Evolutionary conservation across 2,329 filamentous ascomycete genomes (phyloP).

Genomic region (Boeremia lycopersici): DNA sequence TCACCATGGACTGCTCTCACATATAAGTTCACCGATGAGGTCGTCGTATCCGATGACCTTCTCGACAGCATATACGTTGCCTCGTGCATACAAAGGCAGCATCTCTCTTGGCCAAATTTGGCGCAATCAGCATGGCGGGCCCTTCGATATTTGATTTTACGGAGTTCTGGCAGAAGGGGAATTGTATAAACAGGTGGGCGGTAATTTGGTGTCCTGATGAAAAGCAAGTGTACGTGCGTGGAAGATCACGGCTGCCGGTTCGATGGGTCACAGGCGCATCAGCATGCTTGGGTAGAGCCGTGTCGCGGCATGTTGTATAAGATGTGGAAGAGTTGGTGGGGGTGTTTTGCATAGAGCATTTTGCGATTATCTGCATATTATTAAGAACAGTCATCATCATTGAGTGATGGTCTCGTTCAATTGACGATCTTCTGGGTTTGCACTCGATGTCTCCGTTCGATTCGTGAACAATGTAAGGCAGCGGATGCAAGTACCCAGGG

Average conservation of each 20-base stretch:
- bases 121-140: neutral
- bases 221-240: neutral
- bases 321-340: neutral
- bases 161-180: conserved; percentile 9
- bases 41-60: neutral
- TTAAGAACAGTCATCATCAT: neutral
- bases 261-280: neutral
- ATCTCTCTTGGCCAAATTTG: no score
- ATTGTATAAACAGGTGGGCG: conserved; percentile 10
- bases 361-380: conserved; percentile 12
- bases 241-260: neutral
- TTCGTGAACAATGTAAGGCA: neutral
- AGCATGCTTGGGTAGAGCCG: neutral
- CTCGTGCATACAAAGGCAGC: no score
- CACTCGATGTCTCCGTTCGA: neutral
- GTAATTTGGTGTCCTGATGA: conserved; percentile 8
- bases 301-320: conserved; percentile 12
- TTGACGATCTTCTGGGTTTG: neutral
- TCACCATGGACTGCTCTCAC: neutral
- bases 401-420: neutral
- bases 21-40: neutral
- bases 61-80: neutral
- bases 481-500: neutral
- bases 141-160: neutral
- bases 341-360: conserved; percentile 11